These are phyloP conservation scores for Termitomyces heimii DNA, from an alignment of 768 basidiomycete species.

Conservation along the genomic window DNA sequence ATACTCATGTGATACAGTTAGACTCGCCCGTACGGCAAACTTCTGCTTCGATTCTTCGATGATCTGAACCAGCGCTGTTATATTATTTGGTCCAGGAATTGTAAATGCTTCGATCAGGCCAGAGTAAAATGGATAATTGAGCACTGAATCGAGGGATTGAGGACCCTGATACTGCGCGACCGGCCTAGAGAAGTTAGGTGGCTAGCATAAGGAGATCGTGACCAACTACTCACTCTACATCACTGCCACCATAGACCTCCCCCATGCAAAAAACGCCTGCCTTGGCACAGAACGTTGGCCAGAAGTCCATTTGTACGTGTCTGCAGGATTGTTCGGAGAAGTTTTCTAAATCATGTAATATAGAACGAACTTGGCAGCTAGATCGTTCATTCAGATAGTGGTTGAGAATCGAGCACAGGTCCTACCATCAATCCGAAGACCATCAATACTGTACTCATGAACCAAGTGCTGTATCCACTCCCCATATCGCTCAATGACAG, in stretches of 20 bases:
- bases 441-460: slow-evolving; percentile 69
- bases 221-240: slow-evolving; percentile 37
- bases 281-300: slow-evolving; percentile 67
- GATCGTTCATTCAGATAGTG: slow-evolving; percentile 24
- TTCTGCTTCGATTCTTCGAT: slow-evolving; percentile 47
- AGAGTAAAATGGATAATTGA: slow-evolving; percentile 67
- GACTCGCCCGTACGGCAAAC: slow-evolving; percentile 34
- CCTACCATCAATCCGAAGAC: slow-evolving; percentile 77
- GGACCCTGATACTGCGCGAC: slow-evolving; percentile 59
- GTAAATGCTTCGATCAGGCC: slow-evolving; percentile 59
- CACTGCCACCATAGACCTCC: slow-evolving; percentile 59
- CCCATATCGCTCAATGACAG: slow-evolving; percentile 57
- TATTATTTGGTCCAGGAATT: slow-evolving; percentile 66
- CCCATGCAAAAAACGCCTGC: slow-evolving; percentile 86
- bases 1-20: neutral
- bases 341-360: neutral
- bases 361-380: slow-evolving; percentile 37
- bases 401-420: neutral
- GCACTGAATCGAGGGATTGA: slow-evolving; percentile 56
- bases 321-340: slow-evolving; percentile 22
- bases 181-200: slow-evolving; percentile 27
- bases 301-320: slow-evolving; percentile 72
- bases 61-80: slow-evolving; percentile 46
- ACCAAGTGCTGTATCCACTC: slow-evolving; percentile 68
- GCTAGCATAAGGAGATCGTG: neutral